A percentile compares a stretch with the other conserved stretches of the same genome.
phyloP scores from a whole-genome alignment of 192 early-diverging fungal species.

The Podila clonocystis region DNA sequence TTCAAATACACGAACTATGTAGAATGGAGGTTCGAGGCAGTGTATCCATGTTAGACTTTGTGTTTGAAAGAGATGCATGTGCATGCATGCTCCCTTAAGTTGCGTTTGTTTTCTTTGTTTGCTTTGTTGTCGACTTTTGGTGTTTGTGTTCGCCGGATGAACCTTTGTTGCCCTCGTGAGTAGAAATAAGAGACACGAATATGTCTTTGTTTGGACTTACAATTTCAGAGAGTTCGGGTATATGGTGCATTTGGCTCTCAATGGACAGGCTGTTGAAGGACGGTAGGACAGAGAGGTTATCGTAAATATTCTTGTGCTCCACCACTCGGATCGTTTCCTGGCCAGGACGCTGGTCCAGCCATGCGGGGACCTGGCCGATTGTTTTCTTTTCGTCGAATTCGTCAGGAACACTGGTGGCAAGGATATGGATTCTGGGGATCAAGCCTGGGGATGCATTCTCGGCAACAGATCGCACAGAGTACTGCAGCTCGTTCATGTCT shows the following conservation, averaged over 20 bases:
- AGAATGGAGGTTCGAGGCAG: not conserved
- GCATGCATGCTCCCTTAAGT: not conserved
- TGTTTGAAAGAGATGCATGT: not conserved
- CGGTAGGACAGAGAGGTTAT: constrained; percentile 22
- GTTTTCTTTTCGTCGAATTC: not conserved
- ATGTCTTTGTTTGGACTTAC: constrained; percentile 17
- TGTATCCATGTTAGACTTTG: not conserved
- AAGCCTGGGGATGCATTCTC: constrained; percentile 13
- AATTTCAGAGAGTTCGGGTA: constrained; percentile 28
- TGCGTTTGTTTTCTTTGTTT: not conserved
- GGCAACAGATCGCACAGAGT: constrained; percentile 47
- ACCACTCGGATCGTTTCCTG: constrained; percentile 12
- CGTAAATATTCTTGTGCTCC: constrained; percentile 39
- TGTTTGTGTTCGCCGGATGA: not conserved
- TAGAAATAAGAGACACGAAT: not conserved
- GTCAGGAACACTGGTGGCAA: constrained; percentile 34
- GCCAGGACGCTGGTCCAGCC: constrained; percentile 16
- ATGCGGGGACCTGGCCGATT: constrained; percentile 17
- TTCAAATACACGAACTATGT: constrained; percentile 51
- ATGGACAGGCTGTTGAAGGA: constrained; percentile 55
- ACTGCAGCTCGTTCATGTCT: constrained; percentile 49
- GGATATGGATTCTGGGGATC: constrained; percentile 27
- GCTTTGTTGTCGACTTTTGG: not conserved
- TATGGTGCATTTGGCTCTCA: constrained; percentile 51
- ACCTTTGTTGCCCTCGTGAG: not conserved